These are phyloP conservation scores for Chaetomiaceae sp. DNA, from an alignment of 2,329 filamentous ascomycete species.

Conservation along the genomic window DNA sequence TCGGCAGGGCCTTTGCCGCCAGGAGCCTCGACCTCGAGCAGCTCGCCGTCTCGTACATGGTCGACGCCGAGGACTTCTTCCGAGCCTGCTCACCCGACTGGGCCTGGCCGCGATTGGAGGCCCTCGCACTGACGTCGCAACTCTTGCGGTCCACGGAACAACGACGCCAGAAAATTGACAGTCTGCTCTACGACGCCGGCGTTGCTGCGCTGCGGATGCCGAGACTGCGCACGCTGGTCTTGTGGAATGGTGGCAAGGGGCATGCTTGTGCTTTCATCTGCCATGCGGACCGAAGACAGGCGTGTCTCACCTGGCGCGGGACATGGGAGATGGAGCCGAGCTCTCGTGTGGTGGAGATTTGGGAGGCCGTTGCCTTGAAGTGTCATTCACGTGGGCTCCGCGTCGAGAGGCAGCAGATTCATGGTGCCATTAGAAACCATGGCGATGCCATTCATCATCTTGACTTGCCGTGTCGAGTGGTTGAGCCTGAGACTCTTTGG, in stretches of 20 bases:
- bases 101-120: not conserved
- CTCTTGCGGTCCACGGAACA: not conserved
- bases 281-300: not conserved
- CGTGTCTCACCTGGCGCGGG: not conserved
- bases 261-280: not conserved
- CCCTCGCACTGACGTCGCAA: not conserved
- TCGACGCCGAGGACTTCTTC: not conserved
- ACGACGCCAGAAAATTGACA: not conserved
- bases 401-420: not conserved
- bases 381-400: not conserved
- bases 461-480: not conserved
- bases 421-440: not conserved
- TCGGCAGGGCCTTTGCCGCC: constrained; percentile 2
- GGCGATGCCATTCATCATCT: constrained; percentile 1
- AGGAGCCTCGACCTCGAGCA: not conserved
- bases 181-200: not conserved
- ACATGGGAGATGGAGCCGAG: not conserved
- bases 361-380: not conserved
- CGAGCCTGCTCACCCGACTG: not conserved
- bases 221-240: not conserved
- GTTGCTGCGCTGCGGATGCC: not conserved
- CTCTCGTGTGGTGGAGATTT: not conserved
- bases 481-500: not conserved
- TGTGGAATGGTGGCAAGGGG: not conserved
- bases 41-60: not conserved